Base-by-base conservation (phyloP, 2,329 filamentous ascomycete genomes). In the Penicillium griseofulvum region DNA sequence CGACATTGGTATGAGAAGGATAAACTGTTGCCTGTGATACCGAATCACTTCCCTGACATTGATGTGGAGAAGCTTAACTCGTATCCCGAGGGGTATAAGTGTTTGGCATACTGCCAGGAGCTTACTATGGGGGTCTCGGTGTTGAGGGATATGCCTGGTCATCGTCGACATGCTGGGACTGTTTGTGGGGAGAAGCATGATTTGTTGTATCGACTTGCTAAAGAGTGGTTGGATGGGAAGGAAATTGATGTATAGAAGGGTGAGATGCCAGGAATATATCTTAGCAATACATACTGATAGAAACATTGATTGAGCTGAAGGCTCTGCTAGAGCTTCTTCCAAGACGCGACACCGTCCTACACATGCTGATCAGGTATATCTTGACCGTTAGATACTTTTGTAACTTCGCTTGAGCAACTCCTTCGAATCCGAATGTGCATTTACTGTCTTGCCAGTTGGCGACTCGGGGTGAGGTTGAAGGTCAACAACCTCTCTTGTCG, bases 331-430 rank as follows among this genome's bases (percentile, higher is more conserved):
- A 83, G 70, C 66, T 74, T 82, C 59, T 74, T 66, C 82, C 83
- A 87, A 12, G 79, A 75, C 28, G 67, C 67, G 5, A 74, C 76
- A 0, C 81, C 84, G 33, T 84, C 73, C 41, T 61, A 63, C 2
- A 84, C 83, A 73, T 85, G 78, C 54, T 79, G 77, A 66, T 78
- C 80, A 0, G 86, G 85, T 12, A 82, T 78, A 0, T 69, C 72
- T 0, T 81, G 72, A 10, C 79, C 79, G 10, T 73, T 67, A 64
- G 91, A 90, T 0, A 93, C 78, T 68, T 88, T 90, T 39, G 74
- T 70, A 2, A 83, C 76, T 73, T 5, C 80, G 75, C 31, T 76
- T 69, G 41, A 90, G 71, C 0, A 85, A 87, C 1, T 75, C 74
- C 8, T 71, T 68, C 1, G 88, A 78, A 0, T 78, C 81, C 5